Base-by-base conservation (phyloP, 2,329 filamentous ascomycete genomes). In the Pyricularia pennisetigena region DNA sequence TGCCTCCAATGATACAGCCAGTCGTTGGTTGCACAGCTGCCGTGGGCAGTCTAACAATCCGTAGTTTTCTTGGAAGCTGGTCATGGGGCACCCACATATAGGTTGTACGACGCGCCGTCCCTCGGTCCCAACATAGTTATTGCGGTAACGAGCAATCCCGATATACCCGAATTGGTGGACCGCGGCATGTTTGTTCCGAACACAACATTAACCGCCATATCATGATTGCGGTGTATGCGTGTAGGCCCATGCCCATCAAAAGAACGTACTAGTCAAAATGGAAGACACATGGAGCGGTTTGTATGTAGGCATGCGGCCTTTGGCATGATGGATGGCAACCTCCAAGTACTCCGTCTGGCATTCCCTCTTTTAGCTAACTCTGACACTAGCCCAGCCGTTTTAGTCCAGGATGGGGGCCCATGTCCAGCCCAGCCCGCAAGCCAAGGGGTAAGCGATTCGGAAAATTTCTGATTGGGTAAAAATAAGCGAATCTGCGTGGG, bases 381-480 rank as follows among this genome's bases (percentile, higher is more conserved):
- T 28, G 59, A 62, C 59, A 62, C 59, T 62, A 23, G 57, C 12
- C 59, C 26, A 23, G 26, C 59, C 59, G 59, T 62, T n/a, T 26
- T 62, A 62, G 59, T 28, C 8, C 5, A 28, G 14, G 12, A 61
- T 26, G 23, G 59, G 57, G 59, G 57, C 24, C 59, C 59, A 28
- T 28, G 59, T 62, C 59, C 24, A 49, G 41, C 20, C 41, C 20
- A 49, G 41, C 41, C 41, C 71, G 59, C 59, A 28, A 62, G 24
- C 59, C 23, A 62, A 71, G 65, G 71, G 69, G 70, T 69, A 77
- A 78, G 77, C 77, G 77, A 78, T 73, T 68, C 73, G 71, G 74
- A 63, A 66, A 69, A 70, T 70, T 71, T 68, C 68, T 77, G 75
- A 79, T 78, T 78, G 77, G 77, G 68, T 70, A 68, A 67, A 59